A percentile compares a stretch with the other conserved stretches of the same genome.
phyloP scores from a whole-genome alignment of 331 rosid species.

The Malus hybrid region DNA sequence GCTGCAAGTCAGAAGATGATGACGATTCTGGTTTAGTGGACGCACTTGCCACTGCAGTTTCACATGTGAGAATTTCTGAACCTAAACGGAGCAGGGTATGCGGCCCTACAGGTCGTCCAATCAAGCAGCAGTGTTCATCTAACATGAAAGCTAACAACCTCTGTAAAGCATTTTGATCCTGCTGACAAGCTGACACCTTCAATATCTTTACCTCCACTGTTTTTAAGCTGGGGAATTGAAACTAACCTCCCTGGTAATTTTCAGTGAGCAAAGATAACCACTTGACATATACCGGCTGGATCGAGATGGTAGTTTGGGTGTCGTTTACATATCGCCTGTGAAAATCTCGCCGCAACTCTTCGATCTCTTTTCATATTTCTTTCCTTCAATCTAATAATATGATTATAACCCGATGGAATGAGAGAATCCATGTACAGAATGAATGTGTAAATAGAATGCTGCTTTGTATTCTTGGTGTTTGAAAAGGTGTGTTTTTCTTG shows the following conservation, averaged over 20 bases:
- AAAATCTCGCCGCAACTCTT: conserved; percentile 22
- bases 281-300: conserved; percentile 22
- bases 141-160: conserved; percentile 91
- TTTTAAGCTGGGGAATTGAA: conserved; percentile 39
- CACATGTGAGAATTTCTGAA: conserved; percentile 86
- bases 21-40: conserved; percentile 69
- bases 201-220: conserved; percentile 26
- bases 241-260: conserved; percentile 16
- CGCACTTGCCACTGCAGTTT: conserved; percentile 86
- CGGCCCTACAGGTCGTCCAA: conserved; percentile 74
- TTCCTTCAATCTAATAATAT: conserved; percentile 36
- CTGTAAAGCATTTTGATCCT: conserved; percentile 90
- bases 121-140: conserved; percentile 95
- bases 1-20: conserved; percentile 54
- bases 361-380: conserved; percentile 2
- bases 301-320: conserved; percentile 33
- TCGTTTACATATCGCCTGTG: conserved; percentile 16
- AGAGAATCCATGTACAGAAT: conserved; percentile 46
- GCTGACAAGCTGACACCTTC: conserved; percentile 46
- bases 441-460: conserved; percentile 51
- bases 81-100: conserved; percentile 90
- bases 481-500: neutral
- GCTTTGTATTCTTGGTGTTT: neutral
- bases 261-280: conserved; percentile 28
- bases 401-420: conserved; percentile 25